Base-by-base conservation (phyloP, 2,329 filamentous ascomycete species). In the Arthrobotrys sinensis region DNA sequence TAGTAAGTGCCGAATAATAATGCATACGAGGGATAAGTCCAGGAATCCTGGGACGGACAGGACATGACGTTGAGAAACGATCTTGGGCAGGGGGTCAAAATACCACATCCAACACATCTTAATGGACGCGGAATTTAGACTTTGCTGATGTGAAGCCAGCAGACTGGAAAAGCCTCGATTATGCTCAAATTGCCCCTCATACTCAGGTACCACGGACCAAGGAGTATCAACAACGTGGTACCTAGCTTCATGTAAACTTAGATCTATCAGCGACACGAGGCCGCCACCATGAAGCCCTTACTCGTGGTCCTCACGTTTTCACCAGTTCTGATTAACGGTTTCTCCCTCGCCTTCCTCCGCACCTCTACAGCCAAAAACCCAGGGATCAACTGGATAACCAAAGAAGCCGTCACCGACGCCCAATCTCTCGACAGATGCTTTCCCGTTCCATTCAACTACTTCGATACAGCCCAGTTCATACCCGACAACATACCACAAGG, bases 391-490 rank as follows among this genome's bases (percentile, higher is more conserved):
- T 76, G 55, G 34, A 16, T 76, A 10, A 76, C 72, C 12, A 46
- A 38, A 5, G 19, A 70, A 36, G 40, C 45, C 1, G 34, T 76
- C 28, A 24, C 72, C 14, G 28, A 57, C 16, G 7, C 32, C 6
- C 12, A 65, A 43, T 50, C 65, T n/a, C 72, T 76, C 14, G 19
- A 34, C 7, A 55, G 21, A n/a, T 76, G 65, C 40, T 62, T 53
- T 32, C 8, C 55, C 24, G 57, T 76, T n/a, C 72, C 72, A 2
- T 64, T 65, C n/a, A 14, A 34, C 8, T 70, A 76, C 55, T 76
- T 76, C 38, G 65, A 76, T 16, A 76, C 53, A 10, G 72, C 72
- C 7, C 72, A 76, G 36, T 76, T 70, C 57, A 52, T 70, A 5
- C 72, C 65, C 2, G 72, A 76, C 46, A 60, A 76, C 24, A 21